Evolutionary conservation across 176 grass and related monocot species (phyloP), one percentile per base, ranked within the genome.

Genomic region (Elaeis guineensis): DNA sequence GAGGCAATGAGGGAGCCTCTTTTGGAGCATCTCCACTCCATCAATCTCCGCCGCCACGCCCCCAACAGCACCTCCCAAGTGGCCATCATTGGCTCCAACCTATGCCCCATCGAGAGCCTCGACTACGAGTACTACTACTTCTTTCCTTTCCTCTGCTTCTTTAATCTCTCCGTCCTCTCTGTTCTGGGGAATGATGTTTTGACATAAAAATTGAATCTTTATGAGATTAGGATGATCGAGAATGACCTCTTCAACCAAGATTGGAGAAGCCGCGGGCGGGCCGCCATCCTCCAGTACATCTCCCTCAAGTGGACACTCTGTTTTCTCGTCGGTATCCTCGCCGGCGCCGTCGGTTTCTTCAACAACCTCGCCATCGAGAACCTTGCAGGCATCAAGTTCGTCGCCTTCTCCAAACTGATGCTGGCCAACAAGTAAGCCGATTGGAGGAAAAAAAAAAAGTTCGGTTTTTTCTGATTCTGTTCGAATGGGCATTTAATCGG

Each of bases 361-460:
- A 91, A 85, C 75, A 96, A 96, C 75, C 83, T 97, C 4, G 84
- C 83, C 44, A 87, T 97, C 16, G 92, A 97, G 84, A 97, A 97
- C 55, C 63, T 97, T 28, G 78, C 84, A 5, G 92, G 92, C 1
- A 51, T 85, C 72, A 97, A 97, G 83, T 55, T 82, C 44, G 54
- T 64, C 24, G 66, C 75, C 18, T 63, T 97, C 3, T 88, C 87
- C n/a, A 54, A 83, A 3, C 78, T 97, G 57, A 85, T 97, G 87
- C 68, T 71, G 0, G 82, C 80, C 50, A 25, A 61, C 66, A 90
- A 75, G 92, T 90, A 32, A 57, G 18, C 21, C n/a, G 17, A 20
- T n/a, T 52, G 4, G n/a, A 63, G 30, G 0, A 26, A 26, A 26
- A 26, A 26, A 26, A 26, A 26, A 17, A 73, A 67, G 65, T 57